Base-by-base conservation (phyloP, 768 basidiomycete species). In the Coprinopsis marcescibilis region DNA sequence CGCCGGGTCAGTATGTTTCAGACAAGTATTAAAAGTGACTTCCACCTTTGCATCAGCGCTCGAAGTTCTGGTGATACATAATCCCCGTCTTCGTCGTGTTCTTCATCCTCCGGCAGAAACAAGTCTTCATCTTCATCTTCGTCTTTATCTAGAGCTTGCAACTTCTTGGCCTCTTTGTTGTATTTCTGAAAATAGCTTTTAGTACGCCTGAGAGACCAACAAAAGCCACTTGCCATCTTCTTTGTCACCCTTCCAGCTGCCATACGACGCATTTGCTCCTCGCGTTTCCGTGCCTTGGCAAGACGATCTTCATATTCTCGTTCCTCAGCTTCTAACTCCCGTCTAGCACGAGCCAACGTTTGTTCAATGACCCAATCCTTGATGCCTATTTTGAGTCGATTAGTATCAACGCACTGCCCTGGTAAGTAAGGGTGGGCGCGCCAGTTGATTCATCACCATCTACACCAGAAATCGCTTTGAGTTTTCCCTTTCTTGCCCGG, bases 41-140 rank as follows among this genome's bases (percentile, higher is more conserved):
- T 53, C n/a, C n/a, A 92, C 93, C 81, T 85, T 41, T 71, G 74
- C 83, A 95, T 85, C 10, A 95, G 68, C 1, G 80, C 88, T 21
- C 80, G 76, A 4, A 95, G 81, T 33, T 80, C 86, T 2, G 85
- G 81, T 4, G 87, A 86, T 4, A 93, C 70, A 54, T 88, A 83
- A 40, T 68, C 65, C 26, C 67, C 64, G 68, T 73, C 49, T 64
- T 63, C 65, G 34, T 67, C 55, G 8, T 38, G 65, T 4, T 61
- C 61, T 35, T 72, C 73, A 1, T 57, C 57, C 40, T 86, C 81
- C 0, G 91, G 92, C 11, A 94, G 73, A 60, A 86, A 95, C 12
- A 64, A 56, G 3, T 79, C 76, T n/a, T 91, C 88, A 12, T 80
- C 73, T 11, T 72, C 67, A 4, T 70, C 70, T 12, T 55, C 56